These are phyloP conservation scores for Phanerodontia chrysosporium DNA, from an alignment of 768 basidiomycete species.

Conservation along the genomic window DNA sequence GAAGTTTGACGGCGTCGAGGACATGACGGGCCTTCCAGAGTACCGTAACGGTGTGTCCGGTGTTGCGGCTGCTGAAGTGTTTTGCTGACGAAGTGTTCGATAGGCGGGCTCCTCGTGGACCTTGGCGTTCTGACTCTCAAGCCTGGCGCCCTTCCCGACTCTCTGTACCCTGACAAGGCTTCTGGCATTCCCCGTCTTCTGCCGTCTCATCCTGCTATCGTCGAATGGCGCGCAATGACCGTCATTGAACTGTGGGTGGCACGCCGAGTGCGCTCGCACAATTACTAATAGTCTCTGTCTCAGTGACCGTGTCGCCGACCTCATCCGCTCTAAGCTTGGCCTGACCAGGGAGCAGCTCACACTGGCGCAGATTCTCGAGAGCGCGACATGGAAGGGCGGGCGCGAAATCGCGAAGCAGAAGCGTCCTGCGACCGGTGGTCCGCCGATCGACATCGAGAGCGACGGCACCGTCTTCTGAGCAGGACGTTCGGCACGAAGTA, in stretches of 20 bases:
- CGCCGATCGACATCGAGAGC: slow-evolving; percentile 82
- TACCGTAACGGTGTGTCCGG: slow-evolving; percentile 82
- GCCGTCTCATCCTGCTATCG: slow-evolving; percentile 83
- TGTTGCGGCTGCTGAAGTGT: background rate
- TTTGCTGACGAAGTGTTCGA: background rate
- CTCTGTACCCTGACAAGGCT: slow-evolving; percentile 38
- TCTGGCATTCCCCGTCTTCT: slow-evolving; percentile 58
- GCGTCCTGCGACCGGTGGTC: slow-evolving; percentile 71
- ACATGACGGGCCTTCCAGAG: slow-evolving; percentile 90
- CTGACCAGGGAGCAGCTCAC: slow-evolving; percentile 51
- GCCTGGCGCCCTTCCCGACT: slow-evolving; percentile 41
- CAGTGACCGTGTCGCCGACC: slow-evolving; percentile 77
- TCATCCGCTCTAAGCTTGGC: slow-evolving; percentile 57
- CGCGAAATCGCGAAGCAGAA: slow-evolving; percentile 83
- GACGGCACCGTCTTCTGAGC: slow-evolving; percentile 76
- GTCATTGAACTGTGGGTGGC: slow-evolving; percentile 79
- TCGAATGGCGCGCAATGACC: slow-evolving; percentile 96
- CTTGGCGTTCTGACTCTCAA: slow-evolving; percentile 74
- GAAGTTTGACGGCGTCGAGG: slow-evolving; percentile 76
- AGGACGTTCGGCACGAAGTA: background rate
- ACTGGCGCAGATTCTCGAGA: slow-evolving; percentile 87
- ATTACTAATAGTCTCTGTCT: slow-evolving; percentile 1
- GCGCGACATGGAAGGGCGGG: slow-evolving; percentile 96
- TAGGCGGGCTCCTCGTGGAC: slow-evolving; percentile 87
- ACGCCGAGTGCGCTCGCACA: background rate